Base-by-base conservation (phyloP, 1,139 yeast genomes). In the Kodamaea suecica region DNA sequence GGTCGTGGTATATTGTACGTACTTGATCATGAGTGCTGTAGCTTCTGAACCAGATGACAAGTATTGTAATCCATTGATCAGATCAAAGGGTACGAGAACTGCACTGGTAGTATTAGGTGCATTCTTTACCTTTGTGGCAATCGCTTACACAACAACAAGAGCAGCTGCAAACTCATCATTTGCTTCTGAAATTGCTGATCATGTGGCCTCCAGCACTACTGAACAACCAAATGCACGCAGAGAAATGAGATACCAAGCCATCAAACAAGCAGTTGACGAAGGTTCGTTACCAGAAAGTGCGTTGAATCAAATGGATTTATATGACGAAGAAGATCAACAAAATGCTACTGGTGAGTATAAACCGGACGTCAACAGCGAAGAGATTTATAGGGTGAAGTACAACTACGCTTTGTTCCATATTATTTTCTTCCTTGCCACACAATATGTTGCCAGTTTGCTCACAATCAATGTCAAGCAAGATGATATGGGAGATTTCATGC, bases 251-350 rank as follows among this genome's bases (percentile, higher is more conserved):
- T 75, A 82, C 42, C 92, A 87, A 50, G 97, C 97, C 0, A 76
- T 92, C 24, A 76, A 83, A 45, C 95, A 90, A 52, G 98, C 98
- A 0, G 96, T 92, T 12, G 92, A 86, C 39, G 95, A 85, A 50
- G 99, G 98, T 0, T 80, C 95, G 7, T 69, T 92, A 39, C 99
- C 99, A 0, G 95, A 85, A 45, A 83, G 95, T 48, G 98, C 97
- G 0, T 69, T 94, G 33, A 69, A 70, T 36, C 95, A 87, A 40
- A 61, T 76, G 24, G 84, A 84, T 68, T 59, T 78, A 34, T 76
- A 74, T 41, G 75, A 70, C 33, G 76, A 66, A 8, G 76, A 72
- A 25, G 70, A 59, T n/a, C 58, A 51, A 13, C 58, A 51, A 13
- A 61, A 49, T 9, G 56, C 43, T 20, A 43, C 47, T 15, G 47